These are phyloP conservation scores for Metschnikowia baotianmanensis DNA, from an alignment of 805 yeast species.

Conservation along the genomic window DNA sequence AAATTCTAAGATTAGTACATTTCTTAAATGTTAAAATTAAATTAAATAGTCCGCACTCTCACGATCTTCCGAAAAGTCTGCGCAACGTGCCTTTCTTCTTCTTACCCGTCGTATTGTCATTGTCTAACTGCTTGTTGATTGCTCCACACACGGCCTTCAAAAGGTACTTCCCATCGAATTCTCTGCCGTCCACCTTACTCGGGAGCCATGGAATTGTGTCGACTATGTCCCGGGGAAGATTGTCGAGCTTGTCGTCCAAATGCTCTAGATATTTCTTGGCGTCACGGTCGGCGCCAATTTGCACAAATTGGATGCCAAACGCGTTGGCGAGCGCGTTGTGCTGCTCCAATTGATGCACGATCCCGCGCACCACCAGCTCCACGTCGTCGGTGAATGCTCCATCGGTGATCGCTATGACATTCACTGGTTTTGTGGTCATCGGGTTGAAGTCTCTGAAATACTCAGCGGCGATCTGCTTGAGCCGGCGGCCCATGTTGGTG, in stretches of 20 bases:
- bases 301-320: conserved; percentile 18
- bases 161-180: conserved; percentile 16
- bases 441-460: conserved; percentile 14
- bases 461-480: conserved; percentile 9
- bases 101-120: conserved; percentile 1
- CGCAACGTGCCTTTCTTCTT: conserved; percentile 10
- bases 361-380: conserved; percentile 15
- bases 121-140: conserved; percentile 15
- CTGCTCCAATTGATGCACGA: conserved; percentile 13
- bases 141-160: conserved; percentile 18
- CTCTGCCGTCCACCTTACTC: conserved; percentile 10
- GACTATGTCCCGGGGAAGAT: conserved; percentile 15
- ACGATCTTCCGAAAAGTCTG: conserved; percentile 7
- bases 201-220: conserved; percentile 18
- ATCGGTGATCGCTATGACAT: conserved; percentile 17
- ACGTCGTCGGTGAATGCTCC: conserved; percentile 18
- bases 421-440: conserved; percentile 13
- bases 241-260: conserved; percentile 13
- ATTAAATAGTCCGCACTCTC: too few species aligned
- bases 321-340: conserved; percentile 13
- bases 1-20: too few species aligned
- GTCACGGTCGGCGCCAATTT: conserved; percentile 15
- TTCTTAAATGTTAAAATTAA: too few species aligned
- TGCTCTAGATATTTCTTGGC: conserved; percentile 11
- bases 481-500: conserved; percentile 18